Evolutionary conservation across 345 rosid genomes (phyloP).

Genomic region (Lepidium aucheri): DNA sequence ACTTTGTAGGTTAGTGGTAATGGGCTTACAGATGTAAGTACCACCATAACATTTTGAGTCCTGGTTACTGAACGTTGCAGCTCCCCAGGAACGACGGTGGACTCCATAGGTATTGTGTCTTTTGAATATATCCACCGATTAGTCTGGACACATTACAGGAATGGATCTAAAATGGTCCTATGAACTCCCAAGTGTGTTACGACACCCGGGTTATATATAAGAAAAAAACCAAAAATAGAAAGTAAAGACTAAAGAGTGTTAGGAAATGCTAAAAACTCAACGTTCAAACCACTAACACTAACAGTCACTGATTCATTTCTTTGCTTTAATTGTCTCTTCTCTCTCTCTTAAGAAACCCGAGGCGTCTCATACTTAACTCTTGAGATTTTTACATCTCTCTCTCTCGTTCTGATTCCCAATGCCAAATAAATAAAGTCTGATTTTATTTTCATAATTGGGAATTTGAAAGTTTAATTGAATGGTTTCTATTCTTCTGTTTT

Average conservation of each 20-base stretch:
- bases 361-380: conserved; percentile 19
- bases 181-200: too few relatives aligned
- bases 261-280: conserved; percentile 4
- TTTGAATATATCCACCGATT: too few relatives aligned
- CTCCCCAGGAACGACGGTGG: too few relatives aligned
- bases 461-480: not conserved
- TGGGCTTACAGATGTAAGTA: too few relatives aligned
- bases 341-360: conserved; percentile 14
- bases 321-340: conserved; percentile 1
- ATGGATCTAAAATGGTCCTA: too few relatives aligned
- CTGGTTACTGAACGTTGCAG: too few relatives aligned
- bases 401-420: conserved; percentile 15
- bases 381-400: not conserved
- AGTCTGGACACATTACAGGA: too few relatives aligned
- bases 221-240: conserved; percentile 18
- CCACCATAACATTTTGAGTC: too few relatives aligned
- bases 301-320: conserved; percentile 13
- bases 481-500: not conserved
- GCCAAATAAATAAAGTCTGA: not conserved
- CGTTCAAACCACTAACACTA: not conserved
- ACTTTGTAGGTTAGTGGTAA: too few relatives aligned
- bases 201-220: too few relatives aligned
- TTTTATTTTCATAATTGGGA: not conserved
- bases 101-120: too few relatives aligned
- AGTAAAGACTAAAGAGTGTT: not conserved